A percentile compares a stretch with the other conserved stretches of the same genome.
phyloP scores from a whole-genome alignment of 495 filamentous ascomycete species.

The Penicillium angulare region DNA sequence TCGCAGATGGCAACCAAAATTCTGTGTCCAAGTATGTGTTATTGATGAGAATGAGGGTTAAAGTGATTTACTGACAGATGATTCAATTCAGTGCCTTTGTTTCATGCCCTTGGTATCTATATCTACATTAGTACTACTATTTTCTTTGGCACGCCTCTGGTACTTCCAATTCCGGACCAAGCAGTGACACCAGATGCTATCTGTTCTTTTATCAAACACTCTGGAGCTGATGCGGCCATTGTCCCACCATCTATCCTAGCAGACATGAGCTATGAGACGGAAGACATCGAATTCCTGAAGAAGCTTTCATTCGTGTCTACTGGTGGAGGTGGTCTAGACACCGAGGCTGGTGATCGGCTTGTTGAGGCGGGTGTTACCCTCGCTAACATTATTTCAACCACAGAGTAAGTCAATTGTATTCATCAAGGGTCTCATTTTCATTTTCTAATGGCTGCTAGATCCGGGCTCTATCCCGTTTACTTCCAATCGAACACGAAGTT shows the following conservation, averaged over 20 bases:
- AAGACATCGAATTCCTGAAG: slow-evolving; percentile 13
- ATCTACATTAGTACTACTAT: not conserved
- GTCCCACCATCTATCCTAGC: slow-evolving; percentile 18
- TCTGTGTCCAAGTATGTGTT: too few relatives aligned
- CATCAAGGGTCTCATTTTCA: too few relatives aligned
- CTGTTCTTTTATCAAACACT: slow-evolving; percentile 16
- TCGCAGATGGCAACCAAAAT: too few relatives aligned
- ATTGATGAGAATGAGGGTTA: too few relatives aligned
- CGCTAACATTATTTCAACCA: not conserved
- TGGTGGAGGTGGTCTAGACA: slow-evolving; percentile 18
- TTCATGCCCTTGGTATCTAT: slow-evolving; percentile 16
- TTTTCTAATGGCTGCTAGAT: too few relatives aligned
- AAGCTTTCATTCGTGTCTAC: slow-evolving; percentile 18
- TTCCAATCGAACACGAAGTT: slow-evolving; percentile 9
- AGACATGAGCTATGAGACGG: slow-evolving; percentile 14
- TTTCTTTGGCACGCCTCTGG: not conserved
- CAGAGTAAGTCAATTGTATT: slow-evolving; percentile 6
- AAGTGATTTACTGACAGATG: too few relatives aligned
- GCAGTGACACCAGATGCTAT: slow-evolving; percentile 18
- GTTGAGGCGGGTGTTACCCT: too few relatives aligned
- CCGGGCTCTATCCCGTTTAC: slow-evolving; percentile 17
- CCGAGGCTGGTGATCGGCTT: too few relatives aligned
- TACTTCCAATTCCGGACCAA: slow-evolving; percentile 12
- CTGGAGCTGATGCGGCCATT: slow-evolving; percentile 8
- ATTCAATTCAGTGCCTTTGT: too few relatives aligned